Conservation (phyloP, 2,329 filamentous ascomycete genomes). For the Iodosphaeria phyllophila region DNA sequence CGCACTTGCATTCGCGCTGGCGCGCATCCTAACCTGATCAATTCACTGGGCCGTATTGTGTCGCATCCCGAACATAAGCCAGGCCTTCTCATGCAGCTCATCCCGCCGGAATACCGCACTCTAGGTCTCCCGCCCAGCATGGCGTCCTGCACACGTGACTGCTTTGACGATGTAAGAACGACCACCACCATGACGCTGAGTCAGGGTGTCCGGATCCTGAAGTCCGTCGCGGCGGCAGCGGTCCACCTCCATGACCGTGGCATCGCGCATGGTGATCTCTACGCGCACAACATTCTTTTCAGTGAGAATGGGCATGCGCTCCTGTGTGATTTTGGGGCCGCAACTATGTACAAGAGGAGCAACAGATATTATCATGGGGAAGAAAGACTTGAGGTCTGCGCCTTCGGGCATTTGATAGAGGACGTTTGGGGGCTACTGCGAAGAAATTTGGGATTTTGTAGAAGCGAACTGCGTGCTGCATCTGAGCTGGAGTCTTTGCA, state of each 20-base stretch:
- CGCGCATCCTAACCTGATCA: conserved; percentile 24
- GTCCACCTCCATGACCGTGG: conserved; percentile 22
- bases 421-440: conserved; percentile 19
- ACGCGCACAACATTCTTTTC: conserved; percentile 27
- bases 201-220: conserved; percentile 17
- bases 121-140: conserved; percentile 24
- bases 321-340: conserved; percentile 27
- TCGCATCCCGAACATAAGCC: conserved; percentile 18
- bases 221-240: conserved; percentile 21
- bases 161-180: conserved; percentile 17
- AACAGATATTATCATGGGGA: conserved; percentile 7
- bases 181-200: conserved; percentile 12
- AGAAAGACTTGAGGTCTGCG: conserved; percentile 26
- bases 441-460: no score
- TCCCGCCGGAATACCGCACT: conserved; percentile 21
- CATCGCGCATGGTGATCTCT: conserved; percentile 26
- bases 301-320: conserved; percentile 21
- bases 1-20: conserved; percentile 24
- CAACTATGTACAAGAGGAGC: conserved; percentile 21
- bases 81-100: conserved; percentile 26
- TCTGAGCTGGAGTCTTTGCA: no score
- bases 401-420: conserved; percentile 26
- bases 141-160: conserved; percentile 25
- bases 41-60: conserved; percentile 22
- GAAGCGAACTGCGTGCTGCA: no score